Evolutionary conservation across 805 yeast genomes (phyloP), one percentile per base, ranked within the genome.

Genomic region (Sugiyamaella valdiviana): DNA sequence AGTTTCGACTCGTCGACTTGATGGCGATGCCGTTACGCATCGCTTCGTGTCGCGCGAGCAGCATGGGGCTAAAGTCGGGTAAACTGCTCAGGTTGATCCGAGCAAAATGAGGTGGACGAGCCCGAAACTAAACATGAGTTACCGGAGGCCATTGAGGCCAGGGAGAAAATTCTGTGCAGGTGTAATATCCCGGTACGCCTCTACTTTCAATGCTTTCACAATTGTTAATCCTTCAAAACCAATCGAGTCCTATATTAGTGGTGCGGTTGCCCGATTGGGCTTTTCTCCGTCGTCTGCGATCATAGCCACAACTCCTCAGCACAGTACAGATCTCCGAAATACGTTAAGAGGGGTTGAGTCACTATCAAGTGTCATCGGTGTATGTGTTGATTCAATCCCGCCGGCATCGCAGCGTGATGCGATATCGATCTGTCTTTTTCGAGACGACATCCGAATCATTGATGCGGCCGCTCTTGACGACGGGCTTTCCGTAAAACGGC

Each of bases 231-330:
- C 63, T 6, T 39, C 44, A 2, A 39, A 7, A 17, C 20, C 44
- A 5, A 20, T 39, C 9, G 24, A 39, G 22, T 19, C 20, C 7
- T 45, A 45, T 36, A n/a, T 45, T 14, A 15, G 21, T 6, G 57
- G 50, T 36, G 56, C 59, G 17, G 40, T 55, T 14, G 54, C 56
- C 48, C 15, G 19, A 10, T n/a, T 23, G 12, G 15, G 32, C 10
- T 29, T 38, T 23, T n/a, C 16, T 9, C 41, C 46, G 26, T 5
- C 48, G 51, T 54, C 67, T 2, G 36, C 65, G 15, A 38, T 68
- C 2, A 55, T 64, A 3, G 60, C 66, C 4, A 62, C 60, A 5
- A 65, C 72, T 15, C 69, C 71, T 10, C 60, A 61, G 43, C 55
- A 63, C 32, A 66, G 71, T 12, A 29, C 48, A 7, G 62, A 64